phyloP scores from a whole-genome alignment of 2,329 filamentous ascomycete species.

The Pezicula carpinea region DNA sequence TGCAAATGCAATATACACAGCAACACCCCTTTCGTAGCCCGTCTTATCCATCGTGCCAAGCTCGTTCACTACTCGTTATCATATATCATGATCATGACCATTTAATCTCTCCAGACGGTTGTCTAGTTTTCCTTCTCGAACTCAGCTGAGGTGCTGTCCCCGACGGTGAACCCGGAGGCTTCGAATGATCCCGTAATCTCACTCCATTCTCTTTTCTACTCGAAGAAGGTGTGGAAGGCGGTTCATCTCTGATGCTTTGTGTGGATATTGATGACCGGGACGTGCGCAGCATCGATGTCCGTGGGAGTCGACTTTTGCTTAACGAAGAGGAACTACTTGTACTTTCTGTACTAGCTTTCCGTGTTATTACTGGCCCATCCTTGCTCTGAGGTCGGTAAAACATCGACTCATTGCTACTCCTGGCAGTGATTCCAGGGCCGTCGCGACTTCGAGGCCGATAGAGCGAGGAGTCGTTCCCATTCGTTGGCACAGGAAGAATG shows the following conservation, averaged over 20 bases:
- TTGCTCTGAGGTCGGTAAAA: slow-evolving; percentile 25
- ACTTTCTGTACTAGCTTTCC: slow-evolving; percentile 24
- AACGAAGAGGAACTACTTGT: slow-evolving; percentile 12
- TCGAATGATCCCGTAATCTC: slow-evolving; percentile 18
- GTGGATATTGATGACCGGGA: slow-evolving; percentile 26
- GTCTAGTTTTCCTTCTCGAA: slow-evolving; percentile 24
- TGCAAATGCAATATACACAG: too few relatives aligned
- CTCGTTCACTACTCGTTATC: background rate
- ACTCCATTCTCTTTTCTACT: slow-evolving; percentile 14
- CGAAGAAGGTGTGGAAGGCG: slow-evolving; percentile 1
- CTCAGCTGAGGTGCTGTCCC: slow-evolving; percentile 21
- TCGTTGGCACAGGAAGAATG: slow-evolving; percentile 34
- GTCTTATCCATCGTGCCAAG: background rate
- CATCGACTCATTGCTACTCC: slow-evolving; percentile 35
- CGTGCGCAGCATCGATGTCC: slow-evolving; percentile 26
- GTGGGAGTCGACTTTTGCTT: slow-evolving; percentile 27
- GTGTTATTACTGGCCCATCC: slow-evolving; percentile 19
- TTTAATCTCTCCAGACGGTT: slow-evolving; percentile 28
- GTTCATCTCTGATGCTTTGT: slow-evolving; percentile 14
- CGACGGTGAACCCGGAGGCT: slow-evolving; percentile 10
- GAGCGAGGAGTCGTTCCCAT: slow-evolving; percentile 26
- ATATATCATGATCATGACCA: slow-evolving; percentile 22
- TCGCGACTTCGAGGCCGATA: slow-evolving; percentile 34
- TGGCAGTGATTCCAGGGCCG: slow-evolving; percentile 31
- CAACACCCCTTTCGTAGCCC: too few relatives aligned